phyloP scores from a whole-genome alignment of 1,284 basidiomycete species.

The Tausonia pullulans region DNA sequence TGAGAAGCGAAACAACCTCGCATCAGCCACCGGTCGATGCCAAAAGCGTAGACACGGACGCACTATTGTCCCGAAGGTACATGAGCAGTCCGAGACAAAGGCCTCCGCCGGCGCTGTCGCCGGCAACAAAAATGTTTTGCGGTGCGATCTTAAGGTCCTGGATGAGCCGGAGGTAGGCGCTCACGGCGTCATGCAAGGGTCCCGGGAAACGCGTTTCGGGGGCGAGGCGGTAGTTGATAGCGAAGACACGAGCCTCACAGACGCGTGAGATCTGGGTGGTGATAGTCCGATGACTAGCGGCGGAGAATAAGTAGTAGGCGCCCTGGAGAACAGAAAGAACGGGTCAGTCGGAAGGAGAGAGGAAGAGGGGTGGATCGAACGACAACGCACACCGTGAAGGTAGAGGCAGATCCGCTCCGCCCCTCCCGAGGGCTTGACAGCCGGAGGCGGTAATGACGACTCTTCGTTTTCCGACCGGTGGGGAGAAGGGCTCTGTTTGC shows the following conservation, averaged over 20 bases:
- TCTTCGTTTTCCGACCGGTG: slow-evolving; percentile 22
- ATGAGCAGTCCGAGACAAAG: slow-evolving; percentile 73
- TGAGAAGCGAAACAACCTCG: background rate
- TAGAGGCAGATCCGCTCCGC: slow-evolving; percentile 75
- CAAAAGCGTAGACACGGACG: background rate
- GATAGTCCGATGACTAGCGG: slow-evolving; percentile 83
- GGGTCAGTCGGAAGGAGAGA: background rate
- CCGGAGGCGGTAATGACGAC: too few species aligned
- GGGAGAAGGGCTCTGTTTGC: slow-evolving; percentile 13
- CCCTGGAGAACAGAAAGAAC: slow-evolving; percentile 37
- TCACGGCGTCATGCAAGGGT: slow-evolving; percentile 80
- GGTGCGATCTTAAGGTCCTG: slow-evolving; percentile 84
- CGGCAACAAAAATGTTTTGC: slow-evolving; percentile 75
- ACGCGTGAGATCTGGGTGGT: slow-evolving; percentile 87
- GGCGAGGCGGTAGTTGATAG: slow-evolving; percentile 91
- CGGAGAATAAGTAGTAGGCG: slow-evolving; percentile 87
- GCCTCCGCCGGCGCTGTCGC: slow-evolving; percentile 90
- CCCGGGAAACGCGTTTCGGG: slow-evolving; percentile 92
- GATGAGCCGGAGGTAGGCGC: slow-evolving; percentile 73
- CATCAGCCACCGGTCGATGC: background rate
- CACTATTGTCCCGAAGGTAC: slow-evolving; percentile 77
- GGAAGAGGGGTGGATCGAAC: background rate
- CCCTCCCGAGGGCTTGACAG: too few species aligned
- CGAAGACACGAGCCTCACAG: slow-evolving; percentile 86
- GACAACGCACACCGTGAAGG: slow-evolving; percentile 69